Percentiles rank a stretch among this genome's conserved stretches.
Evolutionary conservation across 1,139 yeast species (phyloP).

Genomic region (Saccharomycopsis hybrid): DNA sequence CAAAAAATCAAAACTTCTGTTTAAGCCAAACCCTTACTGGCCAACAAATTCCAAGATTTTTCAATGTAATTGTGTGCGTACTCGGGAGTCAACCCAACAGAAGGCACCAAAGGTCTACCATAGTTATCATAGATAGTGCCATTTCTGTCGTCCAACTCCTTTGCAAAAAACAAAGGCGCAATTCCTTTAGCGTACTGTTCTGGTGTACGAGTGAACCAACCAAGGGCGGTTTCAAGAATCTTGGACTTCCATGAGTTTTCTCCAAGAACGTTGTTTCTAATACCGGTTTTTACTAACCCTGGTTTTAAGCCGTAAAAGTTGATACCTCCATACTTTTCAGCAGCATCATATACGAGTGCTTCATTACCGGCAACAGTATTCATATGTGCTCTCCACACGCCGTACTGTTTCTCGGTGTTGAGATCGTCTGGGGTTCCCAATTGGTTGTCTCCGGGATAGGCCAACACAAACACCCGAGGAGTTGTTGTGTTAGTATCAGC

Average conservation of each 20-base stretch:
- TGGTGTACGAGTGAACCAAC: slow-evolving; percentile 29
- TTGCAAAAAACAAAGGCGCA: slow-evolving; percentile 29
- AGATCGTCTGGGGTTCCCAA: slow-evolving; percentile 30
- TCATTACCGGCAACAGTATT: slow-evolving; percentile 37
- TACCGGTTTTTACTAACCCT: slow-evolving; percentile 32
- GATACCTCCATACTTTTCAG: slow-evolving; percentile 23
- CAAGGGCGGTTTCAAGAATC: slow-evolving; percentile 27
- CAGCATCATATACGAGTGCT: slow-evolving; percentile 28
- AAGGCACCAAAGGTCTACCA: slow-evolving; percentile 26
- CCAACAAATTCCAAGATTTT: slow-evolving; percentile 24
- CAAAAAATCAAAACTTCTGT: too few species aligned
- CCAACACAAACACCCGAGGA: slow-evolving; percentile 34
- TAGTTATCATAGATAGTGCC: slow-evolving; percentile 30
- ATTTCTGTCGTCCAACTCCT: slow-evolving; percentile 27
- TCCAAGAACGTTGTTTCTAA: slow-evolving; percentile 31
- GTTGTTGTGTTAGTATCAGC: slow-evolving; percentile 18
- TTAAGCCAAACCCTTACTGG: neutral
- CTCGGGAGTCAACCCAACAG: slow-evolving; percentile 27
- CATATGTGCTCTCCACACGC: slow-evolving; percentile 29
- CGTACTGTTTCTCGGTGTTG: slow-evolving; percentile 30
- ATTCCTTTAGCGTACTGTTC: slow-evolving; percentile 30
- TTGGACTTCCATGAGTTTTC: slow-evolving; percentile 25
- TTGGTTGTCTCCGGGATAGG: slow-evolving; percentile 31
- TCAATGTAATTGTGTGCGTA: slow-evolving; percentile 27
- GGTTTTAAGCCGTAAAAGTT: slow-evolving; percentile 33